Evolutionary conservation across 2,329 filamentous ascomycete species (phyloP).

Genomic region (Aspergillus hortae): DNA sequence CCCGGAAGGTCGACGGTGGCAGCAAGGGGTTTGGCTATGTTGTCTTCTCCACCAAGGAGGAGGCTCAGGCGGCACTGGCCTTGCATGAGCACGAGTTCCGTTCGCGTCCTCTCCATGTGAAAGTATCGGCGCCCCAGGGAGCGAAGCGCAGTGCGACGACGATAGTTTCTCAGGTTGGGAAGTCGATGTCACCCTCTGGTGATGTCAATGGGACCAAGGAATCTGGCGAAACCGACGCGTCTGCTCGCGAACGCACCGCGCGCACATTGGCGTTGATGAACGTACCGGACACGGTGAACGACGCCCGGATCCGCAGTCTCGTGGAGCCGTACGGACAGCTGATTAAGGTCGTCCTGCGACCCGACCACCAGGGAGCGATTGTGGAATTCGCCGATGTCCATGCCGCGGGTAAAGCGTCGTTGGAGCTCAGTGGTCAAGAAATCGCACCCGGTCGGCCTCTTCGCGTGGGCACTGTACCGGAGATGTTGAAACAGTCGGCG

Average conservation of each 20-base stretch:
- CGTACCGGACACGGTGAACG: slow-evolving; percentile 88
- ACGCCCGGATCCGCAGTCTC: slow-evolving; percentile 71
- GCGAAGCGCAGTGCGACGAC: slow-evolving; percentile 43
- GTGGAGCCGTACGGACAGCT: slow-evolving; percentile 69
- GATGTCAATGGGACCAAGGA: slow-evolving; percentile 28
- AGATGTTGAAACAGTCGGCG: slow-evolving; percentile 44
- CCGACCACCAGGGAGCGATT: slow-evolving; percentile 78
- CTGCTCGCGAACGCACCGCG: slow-evolving; percentile 48
- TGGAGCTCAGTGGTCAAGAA: slow-evolving; percentile 46
- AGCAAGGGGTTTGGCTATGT: slow-evolving; percentile 79
- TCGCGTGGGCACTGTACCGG: slow-evolving; percentile 49
- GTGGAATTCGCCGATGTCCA: slow-evolving; percentile 73
- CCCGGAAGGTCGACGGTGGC: slow-evolving; percentile 63
- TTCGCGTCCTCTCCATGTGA: slow-evolving; percentile 64
- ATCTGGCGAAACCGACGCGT: slow-evolving; percentile 39
- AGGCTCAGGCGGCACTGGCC: slow-evolving; percentile 61
- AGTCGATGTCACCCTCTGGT: slow-evolving; percentile 33
- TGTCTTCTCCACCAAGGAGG: slow-evolving; percentile 68
- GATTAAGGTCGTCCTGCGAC: slow-evolving; percentile 72
- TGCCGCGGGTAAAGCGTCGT: slow-evolving; percentile 60
- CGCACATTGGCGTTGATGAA: slow-evolving; percentile 80
- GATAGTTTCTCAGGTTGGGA: slow-evolving; percentile 40
- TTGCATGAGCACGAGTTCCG: slow-evolving; percentile 70
- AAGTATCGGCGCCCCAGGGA: slow-evolving; percentile 46
- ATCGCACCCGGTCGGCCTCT: slow-evolving; percentile 42